Evolutionary conservation across 306 rosid genomes (phyloP).

Genomic region (Lotus japonicus): DNA sequence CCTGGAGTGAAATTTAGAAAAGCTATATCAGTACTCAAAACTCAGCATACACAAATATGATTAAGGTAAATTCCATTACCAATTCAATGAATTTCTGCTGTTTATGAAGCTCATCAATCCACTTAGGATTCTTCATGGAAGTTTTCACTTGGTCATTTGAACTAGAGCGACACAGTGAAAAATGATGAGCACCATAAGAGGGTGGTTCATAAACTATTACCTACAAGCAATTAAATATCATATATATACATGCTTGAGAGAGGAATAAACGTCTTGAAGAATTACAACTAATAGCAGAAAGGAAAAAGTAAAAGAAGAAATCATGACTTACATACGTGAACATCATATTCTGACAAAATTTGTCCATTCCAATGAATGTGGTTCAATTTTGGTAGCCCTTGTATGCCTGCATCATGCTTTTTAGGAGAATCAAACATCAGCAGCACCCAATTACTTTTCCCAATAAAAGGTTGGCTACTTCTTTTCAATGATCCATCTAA

Average conservation of each 20-base stretch:
- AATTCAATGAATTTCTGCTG: slow-evolving; percentile 49
- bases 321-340: slow-evolving; percentile 95
- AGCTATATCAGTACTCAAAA: slow-evolving; percentile 15
- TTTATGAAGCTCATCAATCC: slow-evolving; percentile 69
- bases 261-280: slow-evolving; percentile 17
- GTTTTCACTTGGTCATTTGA: slow-evolving; percentile 42
- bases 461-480: slow-evolving; percentile 33
- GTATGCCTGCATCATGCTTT: slow-evolving; percentile 31
- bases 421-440: slow-evolving; percentile 43
- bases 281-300: slow-evolving; percentile 16
- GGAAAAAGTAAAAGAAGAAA: slow-evolving; percentile 25
- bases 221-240: slow-evolving; percentile 39
- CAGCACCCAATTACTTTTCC: slow-evolving; percentile 45
- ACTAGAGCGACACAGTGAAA: slow-evolving; percentile 39
- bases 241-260: slow-evolving; percentile 3
- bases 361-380: slow-evolving; percentile 79
- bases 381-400: slow-evolving; percentile 63
- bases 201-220: slow-evolving; percentile 75
- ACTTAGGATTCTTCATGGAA: slow-evolving; percentile 56
- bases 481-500: slow-evolving; percentile 43
- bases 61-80: slow-evolving; percentile 42
- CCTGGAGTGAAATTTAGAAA: slow-evolving; percentile 42
- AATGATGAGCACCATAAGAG: slow-evolving; percentile 63
- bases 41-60: slow-evolving; percentile 21
- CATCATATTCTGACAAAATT: slow-evolving; percentile 52